Base-by-base conservation (phyloP, 2,329 filamentous ascomycete genomes). In the Alternaria dauci region DNA sequence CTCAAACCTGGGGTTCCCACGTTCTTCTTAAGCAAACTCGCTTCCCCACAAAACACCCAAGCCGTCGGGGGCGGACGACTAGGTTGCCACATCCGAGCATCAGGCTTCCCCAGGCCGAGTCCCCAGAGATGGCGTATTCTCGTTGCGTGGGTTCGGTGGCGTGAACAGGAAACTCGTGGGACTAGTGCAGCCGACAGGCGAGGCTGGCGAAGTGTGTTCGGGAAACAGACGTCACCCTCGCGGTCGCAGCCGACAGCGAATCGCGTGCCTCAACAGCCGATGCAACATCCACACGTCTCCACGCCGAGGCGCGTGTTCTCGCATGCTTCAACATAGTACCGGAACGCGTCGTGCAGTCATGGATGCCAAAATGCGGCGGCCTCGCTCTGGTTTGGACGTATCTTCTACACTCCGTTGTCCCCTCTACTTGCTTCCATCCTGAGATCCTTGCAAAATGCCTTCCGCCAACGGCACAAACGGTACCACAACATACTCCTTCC, bases 401-500 rank as follows among this genome's bases (percentile, higher is more conserved):
- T 12, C 23, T 11, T 23, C 39, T 26, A 38, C 44, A 23, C 32
- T 26, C 34, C 6, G 20, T 18, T 38, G 32, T 12, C 34, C 16
- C 28, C 36, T 20, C n/a, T 46, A 32, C 2, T 43, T 41, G 32
- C 39, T 47, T 43, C 28, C 38, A 26, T 38, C 51, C n/a, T 16
- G 30, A 34, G n/a, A 52, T 11, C 26, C 28, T 43, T 14, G 42
- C 62, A 67, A 47, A 34, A 75, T 76, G 74, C 71, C 72, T 65
- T 76, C 74, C 18, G 71, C 72, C 56, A 76, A 69, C 54, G 66
- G 68, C 60, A 69, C 67, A 47, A 66, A 63, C 62, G 70, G 74
- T 18, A 53, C 68, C 56, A 61, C 70, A 38, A 76, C 74, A 66
- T 75, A 72, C 58, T 69, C 80, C 6, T 83, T 80, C 63, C 82